Evolutionary conservation across 2,329 filamentous ascomycete species (phyloP).

Genomic region (Alternaria ventricosa): DNA sequence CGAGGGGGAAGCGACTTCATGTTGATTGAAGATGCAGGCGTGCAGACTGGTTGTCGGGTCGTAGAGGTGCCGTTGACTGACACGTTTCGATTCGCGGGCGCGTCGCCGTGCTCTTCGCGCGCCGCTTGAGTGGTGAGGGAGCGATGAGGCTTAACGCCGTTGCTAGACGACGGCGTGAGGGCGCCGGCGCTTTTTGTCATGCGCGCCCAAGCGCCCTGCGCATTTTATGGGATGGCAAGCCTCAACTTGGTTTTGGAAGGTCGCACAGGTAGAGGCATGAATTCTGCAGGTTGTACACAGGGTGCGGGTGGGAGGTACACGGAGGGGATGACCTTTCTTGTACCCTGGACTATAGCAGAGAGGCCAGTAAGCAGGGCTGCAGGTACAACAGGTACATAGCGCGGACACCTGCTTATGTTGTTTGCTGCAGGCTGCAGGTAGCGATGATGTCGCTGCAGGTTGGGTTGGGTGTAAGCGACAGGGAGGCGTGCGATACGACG

Average conservation of each 20-base stretch:
- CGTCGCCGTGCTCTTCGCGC: constrained; percentile 18
- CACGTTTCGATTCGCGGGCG: constrained; percentile 17
- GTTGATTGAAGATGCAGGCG: background rate
- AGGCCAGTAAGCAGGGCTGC: background rate
- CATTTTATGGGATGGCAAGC: background rate
- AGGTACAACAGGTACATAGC: background rate
- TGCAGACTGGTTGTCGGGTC: constrained; percentile 1
- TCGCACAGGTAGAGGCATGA: background rate
- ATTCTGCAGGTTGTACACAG: constrained; percentile 15
- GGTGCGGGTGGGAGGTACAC: constrained; percentile 9
- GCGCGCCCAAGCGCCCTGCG: background rate
- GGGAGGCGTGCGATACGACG: constrained; percentile 13
- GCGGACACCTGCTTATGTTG: constrained; percentile 9
- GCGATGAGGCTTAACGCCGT: constrained; percentile 13
- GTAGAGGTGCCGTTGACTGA: background rate
- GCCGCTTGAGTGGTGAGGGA: constrained; percentile 12
- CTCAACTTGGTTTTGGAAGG: background rate
- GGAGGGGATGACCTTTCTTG: background rate
- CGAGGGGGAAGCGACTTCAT: background rate
- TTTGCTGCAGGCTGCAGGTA: background rate
- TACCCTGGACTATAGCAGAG: background rate
- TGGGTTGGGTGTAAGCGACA: constrained; percentile 5
- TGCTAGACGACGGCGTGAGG: constrained; percentile 8
- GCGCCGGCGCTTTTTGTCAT: constrained; percentile 13
- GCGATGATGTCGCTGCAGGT: background rate